Evolutionary conservation across 2,329 filamentous ascomycete genomes (phyloP).

Genomic region (Tolypocladium nubicola): DNA sequence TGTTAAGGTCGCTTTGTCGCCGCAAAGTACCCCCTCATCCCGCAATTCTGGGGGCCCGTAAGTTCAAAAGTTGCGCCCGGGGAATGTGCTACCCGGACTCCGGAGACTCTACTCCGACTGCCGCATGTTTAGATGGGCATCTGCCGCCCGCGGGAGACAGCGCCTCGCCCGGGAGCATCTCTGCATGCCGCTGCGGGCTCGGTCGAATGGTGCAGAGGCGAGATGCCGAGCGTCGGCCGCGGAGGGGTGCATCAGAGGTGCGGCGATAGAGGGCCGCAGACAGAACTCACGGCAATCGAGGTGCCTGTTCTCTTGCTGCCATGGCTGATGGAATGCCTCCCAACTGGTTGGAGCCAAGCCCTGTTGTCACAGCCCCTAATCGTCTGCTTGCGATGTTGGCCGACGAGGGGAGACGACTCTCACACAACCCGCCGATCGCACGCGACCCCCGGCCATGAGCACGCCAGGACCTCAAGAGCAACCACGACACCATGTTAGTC

Average conservation of each 20-base stretch:
- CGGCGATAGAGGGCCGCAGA: neutral
- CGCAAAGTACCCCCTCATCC: neutral
- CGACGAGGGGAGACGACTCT: neutral
- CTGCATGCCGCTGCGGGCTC: neutral
- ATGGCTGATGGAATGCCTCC: neutral
- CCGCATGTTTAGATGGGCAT: neutral
- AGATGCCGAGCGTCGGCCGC: neutral
- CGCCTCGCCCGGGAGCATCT: no score
- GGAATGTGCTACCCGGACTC: no score
- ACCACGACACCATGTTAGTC: neutral
- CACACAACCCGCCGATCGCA: neutral
- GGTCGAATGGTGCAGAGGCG: neutral
- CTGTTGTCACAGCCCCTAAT: no score
- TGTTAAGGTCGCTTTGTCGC: neutral
- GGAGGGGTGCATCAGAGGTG: neutral
- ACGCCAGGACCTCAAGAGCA: neutral
- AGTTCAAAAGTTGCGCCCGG: no score
- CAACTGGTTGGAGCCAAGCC: neutral
- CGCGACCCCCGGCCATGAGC: no score
- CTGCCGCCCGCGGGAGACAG: no score
- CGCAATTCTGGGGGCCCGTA: neutral
- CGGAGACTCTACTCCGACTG: neutral
- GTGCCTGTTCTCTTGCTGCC: neutral
- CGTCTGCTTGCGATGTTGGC: neutral
- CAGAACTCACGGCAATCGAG: neutral